A percentile compares a stretch with the other conserved stretches of the same genome.
Conservation (phyloP, 1,284 basidiomycete genomes). For the Microbotryum saponariae region DNA sequence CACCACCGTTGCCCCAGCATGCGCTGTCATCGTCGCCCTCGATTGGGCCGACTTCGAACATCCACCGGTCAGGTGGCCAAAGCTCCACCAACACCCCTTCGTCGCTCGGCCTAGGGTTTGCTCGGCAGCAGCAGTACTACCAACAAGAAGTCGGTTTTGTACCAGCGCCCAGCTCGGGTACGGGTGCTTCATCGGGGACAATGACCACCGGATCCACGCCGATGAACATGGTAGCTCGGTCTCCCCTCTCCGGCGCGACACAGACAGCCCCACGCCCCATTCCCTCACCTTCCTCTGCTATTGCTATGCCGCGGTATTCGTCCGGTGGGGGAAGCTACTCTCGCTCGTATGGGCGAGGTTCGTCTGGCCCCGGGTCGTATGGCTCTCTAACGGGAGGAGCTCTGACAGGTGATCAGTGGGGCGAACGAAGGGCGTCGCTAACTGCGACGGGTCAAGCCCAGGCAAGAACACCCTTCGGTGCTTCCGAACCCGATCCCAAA, state of each 20-base stretch:
- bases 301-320: slow-evolving; percentile 1
- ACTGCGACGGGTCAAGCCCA: neutral
- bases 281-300: slow-evolving; percentile 6
- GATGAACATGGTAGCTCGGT: neutral
- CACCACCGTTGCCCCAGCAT: neutral
- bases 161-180: too few relatives aligned
- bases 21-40: slow-evolving; percentile 6
- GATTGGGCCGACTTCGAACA: slow-evolving; percentile 7
- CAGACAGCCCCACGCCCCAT: neutral
- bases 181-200: neutral
- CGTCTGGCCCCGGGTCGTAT: neutral
- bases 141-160: too few relatives aligned
- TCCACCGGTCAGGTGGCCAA: slow-evolving; percentile 1
- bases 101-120: neutral
- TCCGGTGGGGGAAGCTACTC: slow-evolving; percentile 8
- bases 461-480: neutral
- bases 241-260: neutral
- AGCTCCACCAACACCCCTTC: slow-evolving; percentile 1
- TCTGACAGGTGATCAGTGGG: neutral
- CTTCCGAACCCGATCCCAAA: slow-evolving; percentile 9
- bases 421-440: neutral
- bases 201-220: neutral
- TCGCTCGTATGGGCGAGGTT: slow-evolving; percentile 12
- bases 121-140: too few relatives aligned
- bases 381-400: neutral